Percentiles rank a stretch among this genome's conserved stretches.
These are phyloP conservation scores for Kickxella alabastrina DNA, from an alignment of 192 early-diverging fungal species.

Conservation along the genomic window DNA sequence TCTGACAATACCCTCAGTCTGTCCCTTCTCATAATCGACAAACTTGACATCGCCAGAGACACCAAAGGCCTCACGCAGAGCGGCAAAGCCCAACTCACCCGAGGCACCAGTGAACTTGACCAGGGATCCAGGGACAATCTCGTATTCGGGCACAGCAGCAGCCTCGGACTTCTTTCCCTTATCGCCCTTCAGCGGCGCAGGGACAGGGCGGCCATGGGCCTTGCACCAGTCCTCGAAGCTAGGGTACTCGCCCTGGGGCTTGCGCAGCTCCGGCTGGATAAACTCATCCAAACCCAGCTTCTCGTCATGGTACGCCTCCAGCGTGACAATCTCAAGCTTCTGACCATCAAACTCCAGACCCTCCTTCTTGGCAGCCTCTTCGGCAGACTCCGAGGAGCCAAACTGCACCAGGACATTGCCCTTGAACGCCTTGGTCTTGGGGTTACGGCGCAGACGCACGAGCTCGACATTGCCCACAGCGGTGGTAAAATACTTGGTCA, in stretches of 20 bases:
- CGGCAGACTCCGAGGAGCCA: conserved; percentile 26
- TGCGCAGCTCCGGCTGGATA: conserved; percentile 46
- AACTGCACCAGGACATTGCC: conserved; percentile 46
- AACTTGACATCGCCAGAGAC: conserved; percentile 21
- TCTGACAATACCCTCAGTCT: conserved; percentile 32
- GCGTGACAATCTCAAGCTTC: conserved; percentile 24
- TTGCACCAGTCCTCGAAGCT: conserved; percentile 42
- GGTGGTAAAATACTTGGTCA: conserved; percentile 26
- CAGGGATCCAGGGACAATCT: not conserved
- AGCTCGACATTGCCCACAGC: conserved; percentile 21
- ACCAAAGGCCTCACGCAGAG: conserved; percentile 31
- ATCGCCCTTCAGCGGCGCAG: conserved; percentile 6
- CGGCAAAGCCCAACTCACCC: not conserved
- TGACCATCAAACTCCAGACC: conserved; percentile 23
- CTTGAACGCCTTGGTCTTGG: conserved; percentile 47
- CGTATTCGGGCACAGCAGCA: conserved; percentile 12
- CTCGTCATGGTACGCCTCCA: conserved; percentile 47
- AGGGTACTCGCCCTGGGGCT: conserved; percentile 35
- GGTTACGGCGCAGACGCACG: conserved; percentile 48
- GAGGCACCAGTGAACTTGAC: conserved; percentile 7
- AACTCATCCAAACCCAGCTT: conserved; percentile 41
- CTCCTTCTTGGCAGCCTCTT: conserved; percentile 15
- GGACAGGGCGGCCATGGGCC: conserved; percentile 26
- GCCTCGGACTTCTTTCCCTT: conserved; percentile 17
- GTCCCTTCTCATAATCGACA: conserved; percentile 24